Base-by-base conservation (phyloP, 2,329 filamentous ascomycete genomes). In the Fusarium heterosporum region DNA sequence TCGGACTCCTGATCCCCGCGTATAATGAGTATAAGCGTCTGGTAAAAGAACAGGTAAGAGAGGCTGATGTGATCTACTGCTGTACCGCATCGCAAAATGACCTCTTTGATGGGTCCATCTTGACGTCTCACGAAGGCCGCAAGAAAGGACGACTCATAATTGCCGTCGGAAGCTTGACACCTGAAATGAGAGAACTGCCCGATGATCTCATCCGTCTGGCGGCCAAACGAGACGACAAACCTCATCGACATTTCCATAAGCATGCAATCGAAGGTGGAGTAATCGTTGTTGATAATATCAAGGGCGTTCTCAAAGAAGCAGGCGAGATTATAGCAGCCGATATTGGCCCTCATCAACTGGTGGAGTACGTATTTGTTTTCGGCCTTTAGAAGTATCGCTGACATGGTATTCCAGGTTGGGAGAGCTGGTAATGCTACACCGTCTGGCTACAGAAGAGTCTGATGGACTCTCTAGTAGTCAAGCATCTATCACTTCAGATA, bases 261-360 rank as follows among this genome's bases (percentile, higher is more conserved):
- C 87, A 89, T 64, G 87, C 87, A 0, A 76, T 81, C 4, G 89
- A 91, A 68, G 88, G 88, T 0, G 88, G 87, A 1, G 88, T 86
- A 14, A 83, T 93, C 26, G 84, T 92, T 7, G 91, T 93, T 7
- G 91, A 93, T 73, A 94, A 90, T 11, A 82, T 97, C 0, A 89
- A 93, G 28, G 92, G 91, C 0, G 93, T 90, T 43, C 76, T 97
- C 41, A 89, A 89, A 70, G 93, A 97, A 75, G 91, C 94, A 0
- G 95, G 95, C 0, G 95, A 98, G 80, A 83, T 98, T 46, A 90
- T 96, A 11, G 87, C 93, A 68, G 92, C 93, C 0, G 89, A 88
- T 0, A 81, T 97, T 28, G 83, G 83, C 22, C 89, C 92, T 0
- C 85, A 88, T 43, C 90, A 96, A 70, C 85, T 97, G 5, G 92